These are phyloP conservation scores for Colletotrichum australisinense DNA, from an alignment of 2,329 filamentous ascomycete genomes.

Conservation along the genomic window DNA sequence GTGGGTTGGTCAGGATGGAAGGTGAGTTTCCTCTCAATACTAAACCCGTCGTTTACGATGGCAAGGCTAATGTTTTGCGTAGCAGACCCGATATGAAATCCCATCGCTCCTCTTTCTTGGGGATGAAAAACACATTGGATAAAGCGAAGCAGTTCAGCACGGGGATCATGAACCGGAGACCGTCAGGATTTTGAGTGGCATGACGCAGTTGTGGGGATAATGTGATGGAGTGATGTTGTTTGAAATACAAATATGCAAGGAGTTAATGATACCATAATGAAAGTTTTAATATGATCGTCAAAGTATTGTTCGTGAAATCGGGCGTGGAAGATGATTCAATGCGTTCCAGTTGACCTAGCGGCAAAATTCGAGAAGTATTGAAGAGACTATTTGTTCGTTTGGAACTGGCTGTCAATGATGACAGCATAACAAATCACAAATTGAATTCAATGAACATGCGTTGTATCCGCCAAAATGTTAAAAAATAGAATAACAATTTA, in stretches of 20 bases:
- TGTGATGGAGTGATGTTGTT: not conserved
- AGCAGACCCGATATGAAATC: constrained; percentile 29
- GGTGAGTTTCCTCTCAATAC: not conserved
- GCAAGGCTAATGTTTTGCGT: not conserved
- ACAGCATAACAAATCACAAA: too few species aligned
- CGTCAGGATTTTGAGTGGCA: constrained; percentile 23
- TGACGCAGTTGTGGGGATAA: too few species aligned
- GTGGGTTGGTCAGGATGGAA: constrained; percentile 12
- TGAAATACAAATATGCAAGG: not conserved
- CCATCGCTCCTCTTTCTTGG: constrained; percentile 30
- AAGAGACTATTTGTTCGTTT: too few species aligned
- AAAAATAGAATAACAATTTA: too few species aligned
- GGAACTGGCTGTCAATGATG: too few species aligned
- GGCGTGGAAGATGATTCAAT: not conserved
- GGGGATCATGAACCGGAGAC: constrained; percentile 31
- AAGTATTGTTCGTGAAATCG: not conserved
- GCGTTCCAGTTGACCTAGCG: not conserved
- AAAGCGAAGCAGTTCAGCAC: constrained; percentile 34
- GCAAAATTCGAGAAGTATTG: too few species aligned
- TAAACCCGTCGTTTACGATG: too few species aligned
- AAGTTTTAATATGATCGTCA: not conserved
- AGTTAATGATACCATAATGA: not conserved
- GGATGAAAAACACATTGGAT: constrained; percentile 34
- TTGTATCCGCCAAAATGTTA: too few species aligned
- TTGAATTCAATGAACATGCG: too few species aligned